Conservation (phyloP, 257 asterid genomes). For the Nicotiana attenuata region DNA sequence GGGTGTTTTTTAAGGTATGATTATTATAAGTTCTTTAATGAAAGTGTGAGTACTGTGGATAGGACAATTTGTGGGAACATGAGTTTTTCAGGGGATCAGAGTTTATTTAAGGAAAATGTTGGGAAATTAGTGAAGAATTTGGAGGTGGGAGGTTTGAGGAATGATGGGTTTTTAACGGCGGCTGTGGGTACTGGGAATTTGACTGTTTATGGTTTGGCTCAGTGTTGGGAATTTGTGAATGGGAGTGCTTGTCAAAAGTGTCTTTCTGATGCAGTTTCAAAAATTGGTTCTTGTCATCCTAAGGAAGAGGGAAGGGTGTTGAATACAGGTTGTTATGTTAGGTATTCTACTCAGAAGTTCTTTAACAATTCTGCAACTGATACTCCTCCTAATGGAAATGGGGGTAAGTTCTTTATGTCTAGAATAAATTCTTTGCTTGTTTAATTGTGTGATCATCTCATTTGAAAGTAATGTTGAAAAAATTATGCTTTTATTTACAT, state of each 20-base stretch:
- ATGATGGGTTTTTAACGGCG: constrained; percentile 50
- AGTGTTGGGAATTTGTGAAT: constrained; percentile 66
- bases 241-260: constrained; percentile 44
- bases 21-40: constrained; percentile 51
- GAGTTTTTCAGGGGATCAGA: constrained; percentile 44
- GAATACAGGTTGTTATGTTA: constrained; percentile 66
- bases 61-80: constrained; percentile 38
- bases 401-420: constrained; percentile 29
- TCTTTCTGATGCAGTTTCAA: constrained; percentile 36
- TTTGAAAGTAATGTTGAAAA: neutral
- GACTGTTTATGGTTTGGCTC: constrained; percentile 44
- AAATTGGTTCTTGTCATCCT: constrained; percentile 41
- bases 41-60: constrained; percentile 43
- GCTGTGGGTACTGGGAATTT: constrained; percentile 35
- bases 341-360: constrained; percentile 55
- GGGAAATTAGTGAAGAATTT: constrained; percentile 39
- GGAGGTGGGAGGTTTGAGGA: constrained; percentile 35
- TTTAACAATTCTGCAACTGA: constrained; percentile 38
- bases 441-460: no score
- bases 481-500: no score
- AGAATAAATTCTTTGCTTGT: neutral
- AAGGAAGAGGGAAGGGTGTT: constrained; percentile 58
- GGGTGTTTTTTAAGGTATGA: constrained; percentile 67
- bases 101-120: constrained; percentile 34
- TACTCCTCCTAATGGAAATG: constrained; percentile 21